Base-by-base conservation (phyloP, 2,329 filamentous ascomycete genomes). In the Ophiostoma quercus region DNA sequence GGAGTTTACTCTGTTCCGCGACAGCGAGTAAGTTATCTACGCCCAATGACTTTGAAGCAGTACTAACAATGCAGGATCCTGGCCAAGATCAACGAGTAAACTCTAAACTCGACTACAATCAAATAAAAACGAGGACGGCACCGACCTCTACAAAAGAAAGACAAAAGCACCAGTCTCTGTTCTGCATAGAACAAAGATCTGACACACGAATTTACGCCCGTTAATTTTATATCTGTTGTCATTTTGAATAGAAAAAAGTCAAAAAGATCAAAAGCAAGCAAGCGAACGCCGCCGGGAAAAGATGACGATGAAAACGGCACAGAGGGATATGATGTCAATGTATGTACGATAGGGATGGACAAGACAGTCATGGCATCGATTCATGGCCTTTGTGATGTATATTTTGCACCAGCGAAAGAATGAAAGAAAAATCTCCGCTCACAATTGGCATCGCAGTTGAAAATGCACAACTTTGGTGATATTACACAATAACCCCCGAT, bases 81-180 rank as follows among this genome's bases (percentile, higher is more conserved):
- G 72, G 95, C 95, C 81, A 99, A 98, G 90, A 97, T 99, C 87
- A 97, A 92, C 83, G 94, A 98, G 87, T 97, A 92, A 84, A 85
- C 77, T 7, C 11, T 43, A 67, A 67, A 71, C 65, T 75, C 71
- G 75, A 68, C 25, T 66, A 47, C 39, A 66, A 66, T 14, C 8
- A 32, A 22, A 25, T 4, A 57, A 57, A 57, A 57, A 25, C 6
- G n/a, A 34, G 34, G 34, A 34, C 32, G 6, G 34, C 25, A 29
- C 34, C 34, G 34, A 34, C 57, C 25, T 32, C 25, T 62, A 4
- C 8, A 22, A 39, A 65, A 25, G 8, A 63, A 37, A 63, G 29
- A 63, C 29, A 63, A 63, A 63, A 63, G 60, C 60, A 63, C 60
- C 60, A 32, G 57, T 62, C 25, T 62, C 60, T 16, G 29, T 32